Evolutionary conservation across 768 basidiomycete genomes (phyloP).

Genomic region (Gyrodon lividus): DNA sequence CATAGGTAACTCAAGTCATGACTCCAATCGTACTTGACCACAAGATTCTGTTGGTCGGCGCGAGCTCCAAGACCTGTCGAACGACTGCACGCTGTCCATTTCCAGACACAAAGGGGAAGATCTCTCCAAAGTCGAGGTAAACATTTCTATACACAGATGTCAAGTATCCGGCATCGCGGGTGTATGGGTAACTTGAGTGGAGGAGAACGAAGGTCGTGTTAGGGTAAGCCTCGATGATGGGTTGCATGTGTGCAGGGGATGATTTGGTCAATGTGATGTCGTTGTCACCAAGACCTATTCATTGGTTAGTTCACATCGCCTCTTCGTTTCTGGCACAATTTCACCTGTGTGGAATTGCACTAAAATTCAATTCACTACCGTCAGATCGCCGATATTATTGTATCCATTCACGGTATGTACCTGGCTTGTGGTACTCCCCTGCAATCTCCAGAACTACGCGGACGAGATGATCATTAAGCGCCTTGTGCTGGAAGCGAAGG

Average conservation of each 20-base stretch:
- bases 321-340: background rate
- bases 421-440: conserved; percentile 54
- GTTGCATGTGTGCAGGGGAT: conserved; percentile 67
- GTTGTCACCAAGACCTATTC: conserved; percentile 61
- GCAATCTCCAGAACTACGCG: conserved; percentile 53
- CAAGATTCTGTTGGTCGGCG: conserved; percentile 76
- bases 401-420: conserved; percentile 32
- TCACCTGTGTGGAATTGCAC: conserved; percentile 80
- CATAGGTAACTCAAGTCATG: background rate
- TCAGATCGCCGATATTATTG: background rate
- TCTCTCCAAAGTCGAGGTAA: conserved; percentile 77
- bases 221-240: conserved; percentile 63
- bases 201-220: conserved; percentile 63
- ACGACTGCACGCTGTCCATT: conserved; percentile 61
- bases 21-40: conserved; percentile 63
- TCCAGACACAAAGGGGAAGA: conserved; percentile 66
- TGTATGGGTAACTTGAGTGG: conserved; percentile 78
- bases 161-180: conserved; percentile 76
- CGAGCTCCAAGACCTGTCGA: conserved; percentile 64
- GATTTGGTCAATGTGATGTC: conserved; percentile 59
- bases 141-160: conserved; percentile 71
- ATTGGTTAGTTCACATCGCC: background rate
- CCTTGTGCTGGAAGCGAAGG: conserved; percentile 58
- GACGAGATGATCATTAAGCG: conserved; percentile 67
- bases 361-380: conserved; percentile 23